Percentiles rank a stretch among this genome's conserved stretches.
These are phyloP conservation scores for Chrysoporthe puriensis DNA, from an alignment of 2,329 filamentous ascomycete genomes.

Conservation along the genomic window DNA sequence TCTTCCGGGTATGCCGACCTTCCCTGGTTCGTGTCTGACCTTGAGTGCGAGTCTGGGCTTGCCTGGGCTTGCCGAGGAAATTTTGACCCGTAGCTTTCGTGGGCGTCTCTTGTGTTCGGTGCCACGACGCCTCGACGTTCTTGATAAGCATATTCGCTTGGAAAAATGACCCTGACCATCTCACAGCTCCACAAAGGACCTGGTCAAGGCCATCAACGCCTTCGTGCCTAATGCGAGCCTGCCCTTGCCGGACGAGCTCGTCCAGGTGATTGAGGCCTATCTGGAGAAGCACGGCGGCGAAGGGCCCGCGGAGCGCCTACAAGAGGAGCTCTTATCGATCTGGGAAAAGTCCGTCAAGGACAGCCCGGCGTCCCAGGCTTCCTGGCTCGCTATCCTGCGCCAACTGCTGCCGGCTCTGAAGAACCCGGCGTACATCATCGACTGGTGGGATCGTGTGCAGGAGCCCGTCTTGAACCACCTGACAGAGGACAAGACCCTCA, in stretches of 20 bases:
- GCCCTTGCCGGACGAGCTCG: conserved; percentile 69
- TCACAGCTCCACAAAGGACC: conserved; percentile 61
- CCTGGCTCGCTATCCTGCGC: conserved; percentile 71
- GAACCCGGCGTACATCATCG: conserved; percentile 63
- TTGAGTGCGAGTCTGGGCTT: background rate
- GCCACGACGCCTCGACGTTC: background rate
- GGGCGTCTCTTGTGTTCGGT: background rate
- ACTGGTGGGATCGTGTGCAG: conserved; percentile 73
- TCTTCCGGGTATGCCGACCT: conserved; percentile 26
- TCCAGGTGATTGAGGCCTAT: conserved; percentile 66
- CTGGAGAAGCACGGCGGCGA: conserved; percentile 73
- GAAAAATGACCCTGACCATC: conserved; percentile 19
- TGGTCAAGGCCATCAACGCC: conserved; percentile 59
- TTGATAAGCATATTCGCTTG: background rate
- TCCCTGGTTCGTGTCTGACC: background rate
- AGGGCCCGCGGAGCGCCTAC: conserved; percentile 67
- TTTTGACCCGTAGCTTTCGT: background rate
- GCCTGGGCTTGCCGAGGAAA: background rate
- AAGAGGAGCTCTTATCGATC: conserved; percentile 71
- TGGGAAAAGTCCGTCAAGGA: conserved; percentile 67
- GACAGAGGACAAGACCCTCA: conserved; percentile 64
- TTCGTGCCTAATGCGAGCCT: conserved; percentile 54
- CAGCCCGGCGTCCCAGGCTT: conserved; percentile 58
- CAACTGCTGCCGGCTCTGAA: conserved; percentile 66
- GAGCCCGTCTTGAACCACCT: conserved; percentile 58